Percentiles rank a stretch among this genome's conserved stretches.
phyloP scores from a whole-genome alignment of 495 filamentous ascomycete species.

The Penicillium daleae region DNA sequence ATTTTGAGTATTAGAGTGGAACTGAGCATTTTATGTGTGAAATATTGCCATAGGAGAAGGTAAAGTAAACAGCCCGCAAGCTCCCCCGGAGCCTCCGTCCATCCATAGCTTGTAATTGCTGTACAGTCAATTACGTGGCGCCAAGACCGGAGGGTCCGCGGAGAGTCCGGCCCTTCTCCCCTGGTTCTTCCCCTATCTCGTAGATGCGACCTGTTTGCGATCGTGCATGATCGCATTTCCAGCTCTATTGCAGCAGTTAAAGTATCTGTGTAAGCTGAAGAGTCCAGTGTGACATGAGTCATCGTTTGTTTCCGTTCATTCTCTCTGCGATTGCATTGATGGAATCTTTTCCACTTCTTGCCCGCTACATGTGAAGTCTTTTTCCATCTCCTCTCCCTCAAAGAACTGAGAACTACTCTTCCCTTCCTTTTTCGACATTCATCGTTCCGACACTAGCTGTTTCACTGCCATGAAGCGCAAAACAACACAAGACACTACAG shows the following conservation, averaged over 20 bases:
- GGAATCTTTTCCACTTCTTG: too few species aligned
- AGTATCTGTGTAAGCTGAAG: background rate
- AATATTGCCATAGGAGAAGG: background rate
- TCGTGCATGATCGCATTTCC: background rate
- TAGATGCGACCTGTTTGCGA: background rate
- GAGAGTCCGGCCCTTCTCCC: slow-evolving; percentile 23
- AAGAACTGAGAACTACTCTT: too few species aligned
- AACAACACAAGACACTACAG: background rate
- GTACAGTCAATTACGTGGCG: background rate
- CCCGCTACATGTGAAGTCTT: background rate
- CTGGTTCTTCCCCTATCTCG: background rate
- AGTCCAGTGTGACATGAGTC: background rate
- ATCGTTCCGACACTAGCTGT: too few species aligned
- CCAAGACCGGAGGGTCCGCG: slow-evolving; percentile 32
- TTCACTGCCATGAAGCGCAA: slow-evolving; percentile 39
- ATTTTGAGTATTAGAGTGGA: background rate
- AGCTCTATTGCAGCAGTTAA: background rate
- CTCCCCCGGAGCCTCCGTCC: background rate
- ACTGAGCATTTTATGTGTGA: background rate
- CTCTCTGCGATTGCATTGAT: background rate
- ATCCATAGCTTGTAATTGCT: background rate
- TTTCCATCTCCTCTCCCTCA: too few species aligned
- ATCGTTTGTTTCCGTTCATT: background rate
- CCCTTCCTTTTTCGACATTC: background rate
- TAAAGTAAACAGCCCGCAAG: background rate